Base-by-base conservation (phyloP, 768 basidiomycete species). In the Hydnomerulius pinastri region DNA sequence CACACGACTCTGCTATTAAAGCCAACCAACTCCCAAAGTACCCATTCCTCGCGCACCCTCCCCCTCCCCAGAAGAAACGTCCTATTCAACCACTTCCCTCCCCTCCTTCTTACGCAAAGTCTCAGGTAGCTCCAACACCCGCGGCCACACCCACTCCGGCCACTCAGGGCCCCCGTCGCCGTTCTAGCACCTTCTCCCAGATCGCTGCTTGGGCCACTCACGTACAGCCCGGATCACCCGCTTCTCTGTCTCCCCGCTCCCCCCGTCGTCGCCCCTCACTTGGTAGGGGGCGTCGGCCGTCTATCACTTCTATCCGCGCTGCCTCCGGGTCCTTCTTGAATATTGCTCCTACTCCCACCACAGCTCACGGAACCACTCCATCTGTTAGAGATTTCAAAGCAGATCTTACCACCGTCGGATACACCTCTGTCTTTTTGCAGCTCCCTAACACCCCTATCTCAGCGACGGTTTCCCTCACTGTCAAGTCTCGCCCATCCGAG, bases 221-320 rank as follows among this genome's bases (percentile, higher is more conserved):
- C 54, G 84, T 90, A 47, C 81, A 85, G 49, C 87, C 87, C 4
- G 87, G 86, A 6, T 83, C 86, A 13, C 86, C 87, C 3, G 73
- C 67, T 0, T 71, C 75, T 10, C 43, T 59, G n/a, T 68, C 74
- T 29, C 74, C 77, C 2, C 58, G 61, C 25, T 76, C 75, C 5
- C 66, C 64, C 6, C 58, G 61, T 48, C 72, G 70, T 46, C 69
- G 71, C 21, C 54, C 64, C 25, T 72, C 75, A 13, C 57, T 67
- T 15, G 35, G 65, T 8, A 57, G 51, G 47, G 43, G 57, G 15
- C 67, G 71, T 37, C 54, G 69, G 29, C 53, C 69, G 1, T 75
- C 74, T 11, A 67, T 78, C 49, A 59, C 71, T 13, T 75, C 76
- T 55, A 55, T 65, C 17, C 70, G 72, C 24, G 54, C 53, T 0